Evolutionary conservation across 768 basidiomycete species (phyloP).

Genomic region (Exidia glandulosa): DNA sequence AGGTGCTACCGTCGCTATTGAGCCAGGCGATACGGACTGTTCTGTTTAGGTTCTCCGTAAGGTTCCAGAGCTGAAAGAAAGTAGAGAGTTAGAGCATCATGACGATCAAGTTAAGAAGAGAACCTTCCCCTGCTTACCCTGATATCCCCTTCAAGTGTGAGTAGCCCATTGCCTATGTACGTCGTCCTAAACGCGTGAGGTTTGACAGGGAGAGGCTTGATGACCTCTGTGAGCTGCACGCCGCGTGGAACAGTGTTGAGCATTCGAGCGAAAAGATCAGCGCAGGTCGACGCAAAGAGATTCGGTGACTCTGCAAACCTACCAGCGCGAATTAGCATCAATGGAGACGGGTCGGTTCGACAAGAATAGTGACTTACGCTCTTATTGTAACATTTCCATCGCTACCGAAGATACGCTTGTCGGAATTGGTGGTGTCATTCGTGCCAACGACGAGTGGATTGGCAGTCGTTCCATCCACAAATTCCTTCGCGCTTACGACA

Average conservation of each 20-base stretch:
- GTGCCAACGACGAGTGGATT: not conserved
- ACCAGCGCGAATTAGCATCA: not conserved
- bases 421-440: not conserved
- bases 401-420: not conserved
- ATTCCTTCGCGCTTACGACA: not conserved
- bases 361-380: no score
- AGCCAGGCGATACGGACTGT: not conserved
- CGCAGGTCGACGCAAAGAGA: conserved; percentile 29
- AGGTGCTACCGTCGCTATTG: not conserved
- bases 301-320: conserved; percentile 20
- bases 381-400: not conserved
- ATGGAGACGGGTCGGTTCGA: no score
- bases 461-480: not conserved
- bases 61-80: not conserved
- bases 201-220: not conserved
- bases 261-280: conserved; percentile 32
- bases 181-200: not conserved
- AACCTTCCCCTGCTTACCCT: not conserved
- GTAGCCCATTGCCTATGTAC: not conserved
- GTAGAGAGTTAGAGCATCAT: not conserved
- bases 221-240: conserved; percentile 34
- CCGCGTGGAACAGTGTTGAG: conserved; percentile 35
- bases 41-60: not conserved
- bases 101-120: not conserved
- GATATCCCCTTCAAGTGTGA: not conserved